Conservation (phyloP, 495 filamentous ascomycete species). For the Podospora australis region DNA sequence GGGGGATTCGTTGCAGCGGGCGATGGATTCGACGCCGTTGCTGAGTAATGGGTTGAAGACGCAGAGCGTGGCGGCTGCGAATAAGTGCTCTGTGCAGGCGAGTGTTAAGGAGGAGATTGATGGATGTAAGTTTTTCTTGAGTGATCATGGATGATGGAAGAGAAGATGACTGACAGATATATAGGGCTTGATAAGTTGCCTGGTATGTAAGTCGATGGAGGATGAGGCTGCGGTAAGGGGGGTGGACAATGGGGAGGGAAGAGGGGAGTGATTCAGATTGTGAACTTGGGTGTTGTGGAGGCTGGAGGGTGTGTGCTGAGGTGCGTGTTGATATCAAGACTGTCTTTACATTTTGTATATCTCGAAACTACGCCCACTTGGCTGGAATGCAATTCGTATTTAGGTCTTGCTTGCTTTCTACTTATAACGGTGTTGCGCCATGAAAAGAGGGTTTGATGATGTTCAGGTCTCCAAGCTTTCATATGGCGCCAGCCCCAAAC, state of each 20-base stretch:
- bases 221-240: too few species aligned
- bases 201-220: not conserved
- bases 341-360: not conserved
- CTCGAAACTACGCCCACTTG: too few species aligned
- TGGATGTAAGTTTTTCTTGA: constrained; percentile 33
- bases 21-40: constrained; percentile 36
- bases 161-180: not conserved
- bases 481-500: not conserved
- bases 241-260: too few species aligned
- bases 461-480: not conserved
- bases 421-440: not conserved
- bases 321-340: not conserved
- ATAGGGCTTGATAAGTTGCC: constrained; percentile 1
- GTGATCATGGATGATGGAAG: not conserved
- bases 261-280: not conserved
- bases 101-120: constrained; percentile 35
- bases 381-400: too few species aligned
- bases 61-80: constrained; percentile 33
- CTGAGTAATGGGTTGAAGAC: constrained; percentile 39
- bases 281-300: not conserved
- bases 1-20: constrained; percentile 34
- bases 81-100: constrained; percentile 37
- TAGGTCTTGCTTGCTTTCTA: not conserved
- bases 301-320: not conserved
- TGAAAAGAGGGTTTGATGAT: not conserved